A percentile compares a stretch with the other conserved stretches of the same genome.
Evolutionary conservation across 768 basidiomycete species (phyloP).

Genomic region (Botryobasidium botryosum): DNA sequence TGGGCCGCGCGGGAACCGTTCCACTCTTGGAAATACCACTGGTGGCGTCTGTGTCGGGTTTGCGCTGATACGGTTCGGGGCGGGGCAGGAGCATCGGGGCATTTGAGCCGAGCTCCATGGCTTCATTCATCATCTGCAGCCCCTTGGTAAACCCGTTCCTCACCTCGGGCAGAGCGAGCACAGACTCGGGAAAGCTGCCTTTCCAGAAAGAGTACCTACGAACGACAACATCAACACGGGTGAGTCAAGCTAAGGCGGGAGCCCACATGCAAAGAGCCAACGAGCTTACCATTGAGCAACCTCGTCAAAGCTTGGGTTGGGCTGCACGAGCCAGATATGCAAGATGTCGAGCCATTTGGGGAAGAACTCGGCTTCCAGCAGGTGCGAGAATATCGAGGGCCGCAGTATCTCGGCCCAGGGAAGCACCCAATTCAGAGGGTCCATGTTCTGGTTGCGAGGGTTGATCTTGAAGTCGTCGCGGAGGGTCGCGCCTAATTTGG

Average conservation of each 20-base stretch:
- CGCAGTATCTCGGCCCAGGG: slow-evolving; percentile 63
- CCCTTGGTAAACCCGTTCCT: slow-evolving; percentile 72
- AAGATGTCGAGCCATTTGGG: slow-evolving; percentile 91
- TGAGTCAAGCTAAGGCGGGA: neutral
- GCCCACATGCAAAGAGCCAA: too few species aligned
- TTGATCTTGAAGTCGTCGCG: slow-evolving; percentile 82
- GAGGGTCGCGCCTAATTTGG: slow-evolving; percentile 68
- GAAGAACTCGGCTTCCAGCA: slow-evolving; percentile 87
- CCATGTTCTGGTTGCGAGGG: slow-evolving; percentile 79
- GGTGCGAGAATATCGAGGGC: slow-evolving; percentile 57
- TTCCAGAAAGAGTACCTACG: slow-evolving; percentile 59
- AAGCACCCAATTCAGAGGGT: slow-evolving; percentile 57
- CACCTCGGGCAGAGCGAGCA: slow-evolving; percentile 51
- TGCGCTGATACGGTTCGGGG: neutral
- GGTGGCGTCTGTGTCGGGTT: slow-evolving; percentile 14
- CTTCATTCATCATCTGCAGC: slow-evolving; percentile 85
- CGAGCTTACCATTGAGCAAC: slow-evolving; percentile 90
- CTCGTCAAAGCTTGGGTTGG: slow-evolving; percentile 74
- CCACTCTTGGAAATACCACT: slow-evolving; percentile 27
- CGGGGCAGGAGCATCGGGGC: slow-evolving; percentile 50
- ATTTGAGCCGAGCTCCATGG: slow-evolving; percentile 68
- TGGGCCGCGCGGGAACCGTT: slow-evolving; percentile 18
- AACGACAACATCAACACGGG: neutral
- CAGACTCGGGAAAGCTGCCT: slow-evolving; percentile 45
- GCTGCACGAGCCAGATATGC: slow-evolving; percentile 85